Evolutionary conservation across 192 early-diverging fungal genomes (phyloP).

Genomic region (Coemansia erecta): DNA sequence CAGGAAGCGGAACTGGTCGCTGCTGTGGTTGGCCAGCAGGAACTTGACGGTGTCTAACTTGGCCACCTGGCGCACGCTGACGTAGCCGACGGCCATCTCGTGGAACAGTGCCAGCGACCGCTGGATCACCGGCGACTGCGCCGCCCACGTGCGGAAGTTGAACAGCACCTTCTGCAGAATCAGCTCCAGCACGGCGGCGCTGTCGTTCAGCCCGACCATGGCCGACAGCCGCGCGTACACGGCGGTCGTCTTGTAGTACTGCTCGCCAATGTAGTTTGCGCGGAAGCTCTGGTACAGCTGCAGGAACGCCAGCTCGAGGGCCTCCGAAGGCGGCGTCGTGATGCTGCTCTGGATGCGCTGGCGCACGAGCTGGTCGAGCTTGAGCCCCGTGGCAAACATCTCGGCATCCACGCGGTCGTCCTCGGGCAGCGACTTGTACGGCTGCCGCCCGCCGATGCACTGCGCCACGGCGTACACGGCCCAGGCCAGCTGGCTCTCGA

Average conservation of each 20-base stretch:
- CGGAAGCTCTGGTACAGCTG: conserved; percentile 77
- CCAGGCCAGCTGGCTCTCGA: conserved; percentile 74
- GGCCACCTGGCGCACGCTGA: conserved; percentile 70
- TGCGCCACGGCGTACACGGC: conserved; percentile 72
- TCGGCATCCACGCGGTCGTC: conserved; percentile 79
- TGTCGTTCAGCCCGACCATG: conserved; percentile 66
- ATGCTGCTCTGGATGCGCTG: conserved; percentile 56
- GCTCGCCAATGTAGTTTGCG: conserved; percentile 79
- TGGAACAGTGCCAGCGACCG: conserved; percentile 72
- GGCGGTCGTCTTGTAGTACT: conserved; percentile 56
- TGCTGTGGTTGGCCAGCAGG: conserved; percentile 70
- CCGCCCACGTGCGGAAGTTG: conserved; percentile 64
- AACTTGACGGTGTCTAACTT: conserved; percentile 69
- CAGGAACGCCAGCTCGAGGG: conserved; percentile 77
- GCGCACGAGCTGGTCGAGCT: conserved; percentile 68
- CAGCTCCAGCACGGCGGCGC: conserved; percentile 37
- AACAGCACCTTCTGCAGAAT: conserved; percentile 51
- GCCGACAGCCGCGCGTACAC: conserved; percentile 66
- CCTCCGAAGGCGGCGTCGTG: conserved; percentile 55
- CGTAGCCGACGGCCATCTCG: conserved; percentile 76
- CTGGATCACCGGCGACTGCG: conserved; percentile 56
- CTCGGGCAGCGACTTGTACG: conserved; percentile 73
- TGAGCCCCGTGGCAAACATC: conserved; percentile 63
- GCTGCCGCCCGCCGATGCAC: conserved; percentile 69
- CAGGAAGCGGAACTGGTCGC: conserved; percentile 72